Base-by-base conservation (phyloP, 169 alveolate genomes). In the Eimeria tenella region DNA sequence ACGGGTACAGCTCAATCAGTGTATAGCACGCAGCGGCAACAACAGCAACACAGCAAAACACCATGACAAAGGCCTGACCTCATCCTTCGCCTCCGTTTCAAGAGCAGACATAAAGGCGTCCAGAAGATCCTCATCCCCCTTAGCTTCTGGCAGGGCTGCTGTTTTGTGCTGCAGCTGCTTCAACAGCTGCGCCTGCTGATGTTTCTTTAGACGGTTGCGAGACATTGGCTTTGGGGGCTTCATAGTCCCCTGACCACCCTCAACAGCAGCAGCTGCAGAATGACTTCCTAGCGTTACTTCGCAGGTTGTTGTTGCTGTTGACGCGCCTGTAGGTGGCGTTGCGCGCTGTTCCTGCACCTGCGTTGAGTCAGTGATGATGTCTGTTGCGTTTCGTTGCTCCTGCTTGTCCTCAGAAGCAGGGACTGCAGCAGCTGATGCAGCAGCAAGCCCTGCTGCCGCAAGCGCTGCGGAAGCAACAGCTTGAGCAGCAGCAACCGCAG, bases 91-190 rank as follows among this genome's bases (percentile, higher is more conserved):
- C 52, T 91, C 95, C 15, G 92, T 5, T 86, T 91, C 95, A n/a
- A 91, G 95, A 9, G 95, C 92, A 42, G 91, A 60, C 95, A 91
- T 91, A 77, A 91, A 91, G 55, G 95, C 95, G 42, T 91, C 95
- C 13, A 91, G 87, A n/a, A 86, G 58, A 53, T 91, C 95, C 13
- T 49, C 58, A 31, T 77, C 86, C 17, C 58, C 84, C 79, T 81
- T 62, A 21, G 53, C 71, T 77, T 79, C 95, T 60, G 91, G 91
- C 13, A 9, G 79, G 0, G 91, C 81, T 25, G 49, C 21, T 42
- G 91, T 84, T 71, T 84, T 84, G 81, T 42, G 4, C 63, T 84
- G 91, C 52, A 91, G 58, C 86, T 86, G 79, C 60, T 56, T 62
- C 75, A 91, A 92, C 91, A 91, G 92, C 77, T 52, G 68, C 86